Base-by-base conservation (phyloP, 2,329 filamentous ascomycete genomes). In the Botryosphaeria dothidea region DNA sequence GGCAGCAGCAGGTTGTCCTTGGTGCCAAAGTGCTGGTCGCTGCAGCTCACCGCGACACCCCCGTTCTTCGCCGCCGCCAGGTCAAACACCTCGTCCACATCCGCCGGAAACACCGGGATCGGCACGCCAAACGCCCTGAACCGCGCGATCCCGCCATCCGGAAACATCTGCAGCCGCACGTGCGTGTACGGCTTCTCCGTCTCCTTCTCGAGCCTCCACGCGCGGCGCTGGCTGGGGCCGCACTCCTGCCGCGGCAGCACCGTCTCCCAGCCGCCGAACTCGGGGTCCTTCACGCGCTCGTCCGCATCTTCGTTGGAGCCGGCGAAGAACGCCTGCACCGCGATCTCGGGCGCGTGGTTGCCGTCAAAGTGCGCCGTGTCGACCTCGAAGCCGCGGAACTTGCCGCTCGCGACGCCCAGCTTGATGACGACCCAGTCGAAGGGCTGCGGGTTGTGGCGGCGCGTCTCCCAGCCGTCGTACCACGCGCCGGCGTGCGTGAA, bases 291-390 rank as follows among this genome's bases (percentile, higher is more conserved):
- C 11, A 92, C 87, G 67, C 85, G 83, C 69, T 91, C 88, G 69
- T 86, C 81, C 21, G 51, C 62, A 23, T 82, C 80, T 69, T 85
- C 80, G 31, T 81, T 79, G 52, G 25, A 34, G 69, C 82, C 86
- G 19, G 71, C 66, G 79, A 92, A 92, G 75, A 87, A 88, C 51
- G 90, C 92, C 75, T 94, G 88, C 19, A 95, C 89, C 0, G 88
- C 91, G 72, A 93, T 87, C 68, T 88, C 89, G 0, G 91, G 91
- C 6, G 91, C 92, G 73, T 94, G 89, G 79, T 94, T 94, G 66
- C 92, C 92, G 66, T 85, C 88, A 83, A 94, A 95, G 81, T 89
- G 92, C 57, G 90, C 87, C 2, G 92, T 94, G 78, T 94, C 91
- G 68, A 94, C 84, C 79, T 94, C 92, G 54, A 93, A 81, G 17